Percentiles rank a stretch among this genome's conserved stretches.
These are phyloP conservation scores for Colletotrichum higginsianum DNA, from an alignment of 2,329 filamentous ascomycete species.

Conservation along the genomic window DNA sequence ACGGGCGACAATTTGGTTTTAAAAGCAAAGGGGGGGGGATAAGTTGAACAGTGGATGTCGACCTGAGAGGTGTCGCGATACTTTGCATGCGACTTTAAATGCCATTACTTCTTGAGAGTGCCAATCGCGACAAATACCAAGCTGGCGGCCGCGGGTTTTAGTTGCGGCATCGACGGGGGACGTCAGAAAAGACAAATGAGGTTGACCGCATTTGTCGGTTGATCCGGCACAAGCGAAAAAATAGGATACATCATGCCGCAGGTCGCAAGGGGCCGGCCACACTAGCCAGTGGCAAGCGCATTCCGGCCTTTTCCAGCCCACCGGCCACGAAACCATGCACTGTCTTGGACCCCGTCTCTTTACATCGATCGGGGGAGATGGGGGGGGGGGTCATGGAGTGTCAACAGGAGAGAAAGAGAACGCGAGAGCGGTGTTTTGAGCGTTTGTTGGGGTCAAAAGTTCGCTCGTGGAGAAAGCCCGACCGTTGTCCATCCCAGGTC, in stretches of 20 bases:
- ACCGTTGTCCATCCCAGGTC: not conserved
- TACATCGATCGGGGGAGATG: slow-evolving; percentile 19
- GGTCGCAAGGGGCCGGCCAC: slow-evolving; percentile 31
- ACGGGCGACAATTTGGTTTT: not conserved
- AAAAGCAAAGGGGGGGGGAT: not conserved
- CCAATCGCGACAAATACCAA: not conserved
- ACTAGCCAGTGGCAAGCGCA: slow-evolving; percentile 29
- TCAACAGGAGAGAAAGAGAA: too few species aligned
- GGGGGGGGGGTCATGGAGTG: not conserved
- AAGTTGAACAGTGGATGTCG: not conserved
- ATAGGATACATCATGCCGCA: slow-evolving; percentile 26
- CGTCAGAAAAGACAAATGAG: slow-evolving; percentile 36
- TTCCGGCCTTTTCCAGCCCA: slow-evolving; percentile 31
- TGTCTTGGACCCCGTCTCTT: slow-evolving; percentile 15
- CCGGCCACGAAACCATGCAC: slow-evolving; percentile 33
- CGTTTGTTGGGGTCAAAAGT: slow-evolving; percentile 1
- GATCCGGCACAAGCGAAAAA: slow-evolving; percentile 36
- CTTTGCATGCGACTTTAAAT: not conserved
- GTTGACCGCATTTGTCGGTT: slow-evolving; percentile 41
- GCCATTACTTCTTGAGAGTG: too few species aligned
- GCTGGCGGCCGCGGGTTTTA: not conserved
- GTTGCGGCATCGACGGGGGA: slow-evolving; percentile 15
- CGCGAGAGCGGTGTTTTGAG: slow-evolving; percentile 3
- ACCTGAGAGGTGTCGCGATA: not conserved
- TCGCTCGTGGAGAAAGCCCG: not conserved